Percentiles rank a stretch among this genome's conserved stretches.
Conservation (phyloP, 495 filamentous ascomycete species). For the Lepraria neglecta region DNA sequence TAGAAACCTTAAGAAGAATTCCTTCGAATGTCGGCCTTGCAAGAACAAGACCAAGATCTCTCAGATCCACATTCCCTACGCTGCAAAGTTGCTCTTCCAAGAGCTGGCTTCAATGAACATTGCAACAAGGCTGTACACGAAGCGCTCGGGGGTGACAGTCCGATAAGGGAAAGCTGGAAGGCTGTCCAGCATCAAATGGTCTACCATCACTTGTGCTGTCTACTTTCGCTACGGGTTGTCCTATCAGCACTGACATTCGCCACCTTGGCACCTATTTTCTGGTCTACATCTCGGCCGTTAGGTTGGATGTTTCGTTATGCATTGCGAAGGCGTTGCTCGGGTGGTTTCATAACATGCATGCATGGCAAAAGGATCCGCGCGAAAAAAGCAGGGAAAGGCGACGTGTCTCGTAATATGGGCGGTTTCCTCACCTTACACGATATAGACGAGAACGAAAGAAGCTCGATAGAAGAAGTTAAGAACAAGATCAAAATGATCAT, state of each 20-base stretch:
- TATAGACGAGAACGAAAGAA: conserved; percentile 11
- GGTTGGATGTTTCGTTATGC: conserved; percentile 1
- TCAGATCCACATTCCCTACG: conserved; percentile 95
- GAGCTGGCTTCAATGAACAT: conserved; percentile 98
- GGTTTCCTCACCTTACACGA: background rate
- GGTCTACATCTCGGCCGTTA: background rate
- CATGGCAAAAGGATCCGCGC: background rate
- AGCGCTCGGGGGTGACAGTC: conserved; percentile 64
- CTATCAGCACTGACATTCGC: conserved; percentile 7
- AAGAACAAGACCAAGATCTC: conserved; percentile 98
- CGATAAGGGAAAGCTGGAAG: conserved; percentile 33
- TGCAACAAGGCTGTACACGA: conserved; percentile 91
- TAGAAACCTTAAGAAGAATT: conserved; percentile 90
- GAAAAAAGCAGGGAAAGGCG: background rate
- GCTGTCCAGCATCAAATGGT: background rate
- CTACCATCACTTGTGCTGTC: background rate
- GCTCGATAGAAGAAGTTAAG: conserved; percentile 4
- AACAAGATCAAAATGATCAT: background rate
- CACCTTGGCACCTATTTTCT: background rate
- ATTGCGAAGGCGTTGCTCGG: conserved; percentile 24
- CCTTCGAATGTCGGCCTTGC: conserved; percentile 94
- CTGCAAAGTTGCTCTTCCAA: conserved; percentile 97
- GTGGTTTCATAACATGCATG: conserved; percentile 19
- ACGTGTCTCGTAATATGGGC: conserved; percentile 3
- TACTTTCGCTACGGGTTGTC: conserved; percentile 8